Evolutionary conservation across 257 asterid species (phyloP), one percentile per base, ranked within the genome.

Genomic region (Solanum bulbocastanum): DNA sequence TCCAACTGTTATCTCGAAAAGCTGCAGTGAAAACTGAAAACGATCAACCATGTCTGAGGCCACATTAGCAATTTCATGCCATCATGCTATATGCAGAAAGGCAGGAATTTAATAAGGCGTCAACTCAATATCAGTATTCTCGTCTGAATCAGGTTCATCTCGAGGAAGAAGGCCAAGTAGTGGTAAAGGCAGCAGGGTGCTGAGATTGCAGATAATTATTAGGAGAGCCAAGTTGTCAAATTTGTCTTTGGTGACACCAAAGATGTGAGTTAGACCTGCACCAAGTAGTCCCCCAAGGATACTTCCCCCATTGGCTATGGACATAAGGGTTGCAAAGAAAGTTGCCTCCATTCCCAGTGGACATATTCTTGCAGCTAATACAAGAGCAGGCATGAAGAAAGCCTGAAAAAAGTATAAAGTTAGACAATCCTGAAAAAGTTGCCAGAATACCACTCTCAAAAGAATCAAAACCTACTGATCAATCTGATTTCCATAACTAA

Each of bases 271-370:
- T 46, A 97, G 93, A 79, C 98, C 99, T 27, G 98, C 99, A 86
- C 99, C 99, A 18, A 97, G 92, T 69, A 97, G 89, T 66, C 99
- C 98, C 25, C 99, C 99, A 6, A 97, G 93, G 49, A 94, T 98
- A 89, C 98, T 90, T 69, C 99, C 99, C 6, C 95, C 99, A 23
- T 97, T 97, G 25, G 95, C 95, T 87, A 96, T 92, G 68, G 99
- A 95, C 99, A 96, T 96, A 2, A 97, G 96, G 39, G 99, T 97
- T 18, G 99, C 99, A 58, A 97, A 97, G 37, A 97, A 98, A 23
- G 99, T 97, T 35, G 99, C 98, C 89, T 97, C 99, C 94, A 97
- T 94, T 69, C 98, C 99, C 87, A 93, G 96, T 0, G 99, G 99
- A 88, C 99, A 97, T 88, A 97, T 85, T 88, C 94, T 95, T 86